A percentile compares a stretch with the other conserved stretches of the same genome.
Conservation (phyloP, 495 filamentous ascomycete genomes). For the Penicillium subrubescens region DNA sequence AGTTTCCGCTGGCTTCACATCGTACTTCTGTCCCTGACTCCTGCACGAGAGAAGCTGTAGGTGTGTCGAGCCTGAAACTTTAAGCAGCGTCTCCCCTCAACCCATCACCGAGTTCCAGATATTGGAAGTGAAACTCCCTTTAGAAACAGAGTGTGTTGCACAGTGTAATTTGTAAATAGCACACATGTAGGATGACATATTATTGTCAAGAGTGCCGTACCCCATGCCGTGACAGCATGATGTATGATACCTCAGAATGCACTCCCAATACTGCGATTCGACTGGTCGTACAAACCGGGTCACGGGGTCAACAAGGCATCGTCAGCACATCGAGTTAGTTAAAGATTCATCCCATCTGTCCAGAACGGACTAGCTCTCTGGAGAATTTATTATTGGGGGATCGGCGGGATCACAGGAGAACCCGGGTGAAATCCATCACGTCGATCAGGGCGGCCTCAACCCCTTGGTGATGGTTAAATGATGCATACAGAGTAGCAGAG, state of each 20-base stretch:
- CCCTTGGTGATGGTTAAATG: neutral
- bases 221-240: neutral
- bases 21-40: neutral
- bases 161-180: neutral
- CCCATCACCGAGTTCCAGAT: neutral
- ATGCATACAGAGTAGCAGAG: neutral
- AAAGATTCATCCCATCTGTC: neutral
- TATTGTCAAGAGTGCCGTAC: neutral
- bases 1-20: too few species aligned
- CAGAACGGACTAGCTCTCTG: neutral
- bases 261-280: slow-evolving; percentile 11
- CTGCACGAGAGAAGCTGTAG: neutral
- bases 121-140: neutral
- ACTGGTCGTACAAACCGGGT: neutral
- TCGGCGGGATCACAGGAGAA: slow-evolving; percentile 7
- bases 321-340: neutral
- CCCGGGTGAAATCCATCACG: slow-evolving; percentile 10
- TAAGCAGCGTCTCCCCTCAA: neutral
- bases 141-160: neutral
- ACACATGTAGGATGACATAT: neutral
- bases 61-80: slow-evolving; percentile 5
- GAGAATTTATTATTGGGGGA: slow-evolving; percentile 3
- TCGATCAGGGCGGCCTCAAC: slow-evolving; percentile 6
- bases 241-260: slow-evolving; percentile 23
- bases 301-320: neutral